Conservation (phyloP, 306 rosid genomes). For the Sechiopsis laciniata region DNA sequence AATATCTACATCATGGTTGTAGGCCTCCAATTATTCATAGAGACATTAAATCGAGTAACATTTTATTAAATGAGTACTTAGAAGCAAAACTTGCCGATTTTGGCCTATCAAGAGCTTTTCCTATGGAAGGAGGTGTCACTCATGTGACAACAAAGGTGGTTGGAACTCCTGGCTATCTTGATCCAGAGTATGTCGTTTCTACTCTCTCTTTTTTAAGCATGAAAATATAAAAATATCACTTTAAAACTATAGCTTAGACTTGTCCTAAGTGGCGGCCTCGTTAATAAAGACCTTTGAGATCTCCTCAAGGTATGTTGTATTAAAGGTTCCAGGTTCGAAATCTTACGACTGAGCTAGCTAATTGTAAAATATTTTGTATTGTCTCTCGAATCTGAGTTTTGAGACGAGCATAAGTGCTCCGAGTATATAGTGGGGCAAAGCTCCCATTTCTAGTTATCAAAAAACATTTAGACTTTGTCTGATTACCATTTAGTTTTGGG, state of each 20-base stretch:
- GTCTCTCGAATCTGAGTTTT: too few species aligned
- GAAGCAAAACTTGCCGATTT: conserved; percentile 14
- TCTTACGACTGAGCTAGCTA: too few species aligned
- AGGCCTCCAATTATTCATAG: conserved; percentile 16
- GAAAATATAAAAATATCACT: not conserved
- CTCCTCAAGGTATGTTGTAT: too few species aligned
- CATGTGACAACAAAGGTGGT: conserved; percentile 12
- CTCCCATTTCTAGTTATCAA: too few species aligned
- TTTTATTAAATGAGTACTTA: conserved; percentile 2
- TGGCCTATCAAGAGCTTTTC: conserved; percentile 18
- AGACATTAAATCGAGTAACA: conserved; percentile 6
- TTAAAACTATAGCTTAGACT: not conserved
- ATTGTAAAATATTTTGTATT: too few species aligned
- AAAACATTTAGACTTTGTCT: too few species aligned
- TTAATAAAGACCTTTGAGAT: too few species aligned
- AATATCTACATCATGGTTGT: conserved; percentile 10
- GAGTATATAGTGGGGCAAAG: too few species aligned
- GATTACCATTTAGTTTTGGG: too few species aligned
- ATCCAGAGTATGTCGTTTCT: conserved; percentile 1
- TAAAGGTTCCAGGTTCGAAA: too few species aligned
- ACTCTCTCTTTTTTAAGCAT: not conserved
- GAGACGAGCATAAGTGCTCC: too few species aligned
- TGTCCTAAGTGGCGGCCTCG: too few species aligned
- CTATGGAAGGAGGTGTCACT: not conserved
- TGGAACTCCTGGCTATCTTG: conserved; percentile 16